Evolutionary conservation across 371 early-diverging fungal genomes (phyloP), one percentile per base, ranked within the genome.

Genomic region (Rhizopus delemar): DNA sequence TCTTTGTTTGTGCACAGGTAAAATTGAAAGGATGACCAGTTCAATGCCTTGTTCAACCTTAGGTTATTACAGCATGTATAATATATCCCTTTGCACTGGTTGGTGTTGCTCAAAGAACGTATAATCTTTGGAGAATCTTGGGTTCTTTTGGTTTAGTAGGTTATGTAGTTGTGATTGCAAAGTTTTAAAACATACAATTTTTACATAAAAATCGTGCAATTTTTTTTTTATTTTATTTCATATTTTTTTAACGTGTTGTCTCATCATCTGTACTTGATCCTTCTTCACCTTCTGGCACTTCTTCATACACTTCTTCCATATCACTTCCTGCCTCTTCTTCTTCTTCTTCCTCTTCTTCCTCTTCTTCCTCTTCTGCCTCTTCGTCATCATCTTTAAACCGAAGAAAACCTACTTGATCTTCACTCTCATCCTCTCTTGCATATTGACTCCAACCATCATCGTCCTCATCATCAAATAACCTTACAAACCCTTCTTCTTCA

Each of bases 131-230:
- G 82, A 74, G 82, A 34, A 73, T 77, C 7, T 41, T 84, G 28
- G 82, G 77, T 13, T 78, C 78, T 31, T 35, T 79, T 41, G 84
- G 81, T 8, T 61, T 84, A 32, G 65, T 82, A 15, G 72, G 70
- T 39, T 79, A 78, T 46, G 80, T 82, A 6, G 76, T 68, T 31
- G 65, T 78, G 35, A 80, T 81, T 45, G 73, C 77, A 48, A 60
- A 43, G 9, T 65, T 60, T 31, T 57, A 55, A 56, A 35, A 43
- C 36, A 51, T 7, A 8, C 13, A n/a, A 15, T 15, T 15, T 12
- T 12, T n/a, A 13, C n/a, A 2, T 7, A 13, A n/a, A n/a, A n/a
- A 16, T n/a, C 8, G 16, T 11, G 13, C 15, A 15, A 12, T n/a
- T 45, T 45, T 11, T 48, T 28, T 48, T 48, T 48, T 48, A 29